Percentiles rank a stretch among this genome's conserved stretches.
These are phyloP conservation scores for Chaetomium fimeti DNA, from an alignment of 495 filamentous ascomycete genomes.

Conservation along the genomic window DNA sequence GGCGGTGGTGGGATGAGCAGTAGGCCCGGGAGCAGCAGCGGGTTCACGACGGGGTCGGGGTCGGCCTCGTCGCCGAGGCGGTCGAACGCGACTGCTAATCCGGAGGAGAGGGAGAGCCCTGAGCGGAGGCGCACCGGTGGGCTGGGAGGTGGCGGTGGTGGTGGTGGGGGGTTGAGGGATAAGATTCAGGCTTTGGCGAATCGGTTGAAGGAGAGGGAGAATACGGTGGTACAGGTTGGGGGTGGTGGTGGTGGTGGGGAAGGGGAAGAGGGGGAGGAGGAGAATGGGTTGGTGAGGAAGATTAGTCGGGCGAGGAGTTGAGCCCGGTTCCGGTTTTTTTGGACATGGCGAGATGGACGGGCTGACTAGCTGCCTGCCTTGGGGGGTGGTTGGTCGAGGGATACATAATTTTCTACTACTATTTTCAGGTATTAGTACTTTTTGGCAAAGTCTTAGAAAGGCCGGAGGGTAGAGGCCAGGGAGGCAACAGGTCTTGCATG, in stretches of 20 bases:
- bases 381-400: too few relatives aligned
- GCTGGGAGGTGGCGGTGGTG: slow-evolving; percentile 25
- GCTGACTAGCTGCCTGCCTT: too few relatives aligned
- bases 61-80: not conserved
- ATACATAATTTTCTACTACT: slow-evolving; percentile 9
- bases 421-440: not conserved
- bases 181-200: slow-evolving; percentile 42
- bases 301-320: slow-evolving; percentile 22
- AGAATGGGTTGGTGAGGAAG: slow-evolving; percentile 23
- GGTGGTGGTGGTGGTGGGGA: slow-evolving; percentile 14
- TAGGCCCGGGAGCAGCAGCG: slow-evolving; percentile 29
- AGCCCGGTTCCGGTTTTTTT: not conserved
- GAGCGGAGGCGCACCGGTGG: slow-evolving; percentile 30
- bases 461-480: slow-evolving; percentile 5
- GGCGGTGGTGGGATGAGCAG: not conserved
- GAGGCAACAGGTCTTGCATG: slow-evolving; percentile 15
- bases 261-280: slow-evolving; percentile 14
- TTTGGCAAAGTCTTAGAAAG: not conserved
- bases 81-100: not conserved
- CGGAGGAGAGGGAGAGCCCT: slow-evolving; percentile 7
- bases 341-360: not conserved
- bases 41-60: slow-evolving; percentile 5
- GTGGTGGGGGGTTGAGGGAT: slow-evolving; percentile 40
- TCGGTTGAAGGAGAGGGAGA: slow-evolving; percentile 41
- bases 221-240: not conserved